Evolutionary conservation across 1,284 basidiomycete species (phyloP), one percentile per base, ranked within the genome.

Genomic region (Ceratorhiza oryzae-sativae): DNA sequence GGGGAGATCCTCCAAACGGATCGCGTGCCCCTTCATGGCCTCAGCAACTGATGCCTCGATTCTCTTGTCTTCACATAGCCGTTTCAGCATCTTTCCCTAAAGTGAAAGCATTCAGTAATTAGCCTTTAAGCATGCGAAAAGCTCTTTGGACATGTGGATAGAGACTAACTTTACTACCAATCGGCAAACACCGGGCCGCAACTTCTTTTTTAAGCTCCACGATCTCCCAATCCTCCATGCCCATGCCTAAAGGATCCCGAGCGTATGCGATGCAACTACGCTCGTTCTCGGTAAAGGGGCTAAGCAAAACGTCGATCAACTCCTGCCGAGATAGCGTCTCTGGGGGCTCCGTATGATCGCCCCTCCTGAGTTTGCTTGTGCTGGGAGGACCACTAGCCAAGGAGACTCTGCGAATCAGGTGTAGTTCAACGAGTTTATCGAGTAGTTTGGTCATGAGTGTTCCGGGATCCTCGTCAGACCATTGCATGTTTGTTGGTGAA

Each of bases 221-320:
- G 39, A 70, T 56, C 9, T 56, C 67, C 67, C 67, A 59, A 10
- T 70, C 67, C 13, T 70, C 41, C 20, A 70, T 42, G 32, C 20
- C 55, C 53, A 70, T 58, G n/a, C 67, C 67, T 12, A 48, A 23
- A 20, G 27, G 27, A 39, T 45, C 55, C 27, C 55, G 53, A 3
- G 67, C 67, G 27, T 70, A 70, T 32, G 53, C 67, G 27, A 70
- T 49, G 18, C 67, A 70, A 8, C 53, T 56, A 25, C 67, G 67
- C 45, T 70, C 67, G 30, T 70, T 70, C 20, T 70, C 67, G 32
- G 55, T 55, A 48, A 90, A 91, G 32, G 89, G 88, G 78, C 86
- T 90, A 65, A 86, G 78, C 67, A 92, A 83, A 55, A 91, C 81
- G 76, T 87, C 85, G 72, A 85, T 81, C 45, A 89, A 80, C 78